A percentile compares a stretch with the other conserved stretches of the same genome.
phyloP scores from a whole-genome alignment of 371 early-diverging fungal genomes.

The Syncephalastrum racemosum region DNA sequence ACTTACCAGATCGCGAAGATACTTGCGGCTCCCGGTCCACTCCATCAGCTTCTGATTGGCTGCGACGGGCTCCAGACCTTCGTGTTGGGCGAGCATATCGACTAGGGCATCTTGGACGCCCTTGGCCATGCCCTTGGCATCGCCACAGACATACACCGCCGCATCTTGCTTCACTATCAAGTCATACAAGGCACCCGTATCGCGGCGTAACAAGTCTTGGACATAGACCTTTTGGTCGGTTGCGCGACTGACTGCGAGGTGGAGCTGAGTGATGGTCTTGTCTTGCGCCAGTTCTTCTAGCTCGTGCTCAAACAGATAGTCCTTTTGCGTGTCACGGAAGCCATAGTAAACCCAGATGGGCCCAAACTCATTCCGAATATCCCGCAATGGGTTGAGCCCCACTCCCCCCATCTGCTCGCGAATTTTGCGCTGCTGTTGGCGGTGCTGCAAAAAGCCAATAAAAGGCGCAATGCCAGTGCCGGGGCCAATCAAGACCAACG shows the following conservation, averaged over 20 bases:
- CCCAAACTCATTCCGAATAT: slow-evolving; percentile 36
- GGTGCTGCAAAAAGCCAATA: slow-evolving; percentile 77
- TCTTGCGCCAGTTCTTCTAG: slow-evolving; percentile 45
- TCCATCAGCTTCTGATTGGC: slow-evolving; percentile 61
- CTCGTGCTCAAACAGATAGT: slow-evolving; percentile 68
- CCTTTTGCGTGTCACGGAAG: slow-evolving; percentile 59
- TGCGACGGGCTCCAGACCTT: slow-evolving; percentile 43
- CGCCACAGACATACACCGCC: slow-evolving; percentile 85
- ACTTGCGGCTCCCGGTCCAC: slow-evolving; percentile 67
- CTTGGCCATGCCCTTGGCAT: slow-evolving; percentile 88
- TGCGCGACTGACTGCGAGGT: slow-evolving; percentile 61
- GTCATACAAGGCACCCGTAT: slow-evolving; percentile 54
- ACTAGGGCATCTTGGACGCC: slow-evolving; percentile 78
- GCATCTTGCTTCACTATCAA: slow-evolving; percentile 62
- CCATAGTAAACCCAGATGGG: slow-evolving; percentile 75
- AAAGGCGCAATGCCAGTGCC: slow-evolving; percentile 94
- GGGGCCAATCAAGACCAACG: slow-evolving; percentile 78
- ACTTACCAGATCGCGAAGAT: slow-evolving; percentile 71
- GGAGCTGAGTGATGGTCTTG: slow-evolving; percentile 57
- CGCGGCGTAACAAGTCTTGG: slow-evolving; percentile 71
- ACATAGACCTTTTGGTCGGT: slow-evolving; percentile 69
- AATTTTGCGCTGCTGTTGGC: slow-evolving; percentile 43
- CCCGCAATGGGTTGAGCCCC: slow-evolving; percentile 33
- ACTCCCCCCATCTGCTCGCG: slow-evolving; percentile 39
- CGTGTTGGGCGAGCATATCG: slow-evolving; percentile 60